phyloP scores from a whole-genome alignment of 306 rosid genomes.

The Begonia fuchsioides region DNA sequence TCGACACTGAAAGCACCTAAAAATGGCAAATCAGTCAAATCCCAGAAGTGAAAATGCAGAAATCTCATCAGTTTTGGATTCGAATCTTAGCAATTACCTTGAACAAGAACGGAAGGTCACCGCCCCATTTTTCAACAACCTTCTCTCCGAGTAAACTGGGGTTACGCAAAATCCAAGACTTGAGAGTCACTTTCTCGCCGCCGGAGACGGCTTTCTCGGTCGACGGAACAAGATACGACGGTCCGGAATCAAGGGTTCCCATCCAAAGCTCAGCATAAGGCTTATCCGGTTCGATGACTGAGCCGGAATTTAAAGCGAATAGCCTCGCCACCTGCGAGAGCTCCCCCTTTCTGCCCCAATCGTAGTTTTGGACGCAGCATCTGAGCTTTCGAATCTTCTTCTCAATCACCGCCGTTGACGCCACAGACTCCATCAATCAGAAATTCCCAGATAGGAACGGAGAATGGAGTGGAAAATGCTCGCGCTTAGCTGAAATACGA shows the following conservation, averaged over 20 bases:
- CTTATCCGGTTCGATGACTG: constrained; percentile 26
- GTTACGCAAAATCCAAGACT: constrained; percentile 56
- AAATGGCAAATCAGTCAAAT: constrained; percentile 1
- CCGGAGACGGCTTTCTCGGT: constrained; percentile 10
- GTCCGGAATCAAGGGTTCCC: constrained; percentile 86
- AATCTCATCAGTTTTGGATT: not conserved
- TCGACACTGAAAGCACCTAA: constrained; percentile 78
- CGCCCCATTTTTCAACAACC: constrained; percentile 63
- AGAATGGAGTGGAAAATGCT: not conserved
- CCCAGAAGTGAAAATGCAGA: constrained; percentile 6
- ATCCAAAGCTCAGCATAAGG: constrained; percentile 95
- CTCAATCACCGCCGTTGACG: not conserved
- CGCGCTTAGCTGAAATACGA: not conserved
- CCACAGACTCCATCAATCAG: constrained; percentile 4
- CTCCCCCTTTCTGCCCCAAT: constrained; percentile 63
- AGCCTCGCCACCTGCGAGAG: constrained; percentile 56
- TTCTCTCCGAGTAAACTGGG: constrained; percentile 57
- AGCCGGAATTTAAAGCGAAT: constrained; percentile 37
- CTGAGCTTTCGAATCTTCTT: constrained; percentile 30
- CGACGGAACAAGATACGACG: constrained; percentile 36
- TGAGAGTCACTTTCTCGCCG: constrained; percentile 24
- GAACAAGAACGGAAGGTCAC: constrained; percentile 76
- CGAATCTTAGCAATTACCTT: constrained; percentile 31
- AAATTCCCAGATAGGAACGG: not conserved
- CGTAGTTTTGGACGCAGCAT: constrained; percentile 64